These are phyloP conservation scores for Lunularia cruciata DNA, from an alignment of 225 moss, liverwort and hornwort species.

Conservation along the genomic window DNA sequence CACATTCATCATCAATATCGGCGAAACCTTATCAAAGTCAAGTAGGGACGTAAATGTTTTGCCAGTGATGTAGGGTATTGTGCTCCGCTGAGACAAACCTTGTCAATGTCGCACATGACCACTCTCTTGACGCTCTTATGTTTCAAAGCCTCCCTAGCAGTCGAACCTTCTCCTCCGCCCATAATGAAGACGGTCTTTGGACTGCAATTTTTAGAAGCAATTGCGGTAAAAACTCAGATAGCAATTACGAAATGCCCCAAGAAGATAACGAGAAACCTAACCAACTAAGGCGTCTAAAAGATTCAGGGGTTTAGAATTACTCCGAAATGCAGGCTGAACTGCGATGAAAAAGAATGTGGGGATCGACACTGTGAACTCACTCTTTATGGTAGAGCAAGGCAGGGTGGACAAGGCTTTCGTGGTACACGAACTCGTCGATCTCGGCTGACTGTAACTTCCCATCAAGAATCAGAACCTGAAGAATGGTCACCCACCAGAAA, in stretches of 20 bases:
- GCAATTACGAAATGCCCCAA: too few relatives aligned
- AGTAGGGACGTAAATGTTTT: too few relatives aligned
- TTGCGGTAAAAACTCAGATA: too few relatives aligned
- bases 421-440: conserved; percentile 92
- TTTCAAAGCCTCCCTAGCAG: conserved; percentile 72
- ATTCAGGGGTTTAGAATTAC: too few relatives aligned
- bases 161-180: conserved; percentile 97
- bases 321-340: not conserved
- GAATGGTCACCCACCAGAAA: not conserved
- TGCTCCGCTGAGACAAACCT: conserved; percentile 43
- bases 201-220: conserved; percentile 37
- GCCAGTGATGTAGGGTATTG: not conserved
- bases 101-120: conserved; percentile 95
- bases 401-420: conserved; percentile 84
- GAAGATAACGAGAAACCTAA: too few relatives aligned
- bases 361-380: conserved; percentile 36
- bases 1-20: too few relatives aligned
- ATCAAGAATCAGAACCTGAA: conserved; percentile 77
- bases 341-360: not conserved
- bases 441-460: conserved; percentile 95
- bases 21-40: too few relatives aligned
- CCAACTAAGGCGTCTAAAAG: too few relatives aligned
- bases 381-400: conserved; percentile 74
- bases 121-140: conserved; percentile 75
- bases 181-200: conserved; percentile 80